Evolutionary conservation across 108 stramenopile species (phyloP), one percentile per base, ranked within the genome.

Genomic region (Ochromonas danica): DNA sequence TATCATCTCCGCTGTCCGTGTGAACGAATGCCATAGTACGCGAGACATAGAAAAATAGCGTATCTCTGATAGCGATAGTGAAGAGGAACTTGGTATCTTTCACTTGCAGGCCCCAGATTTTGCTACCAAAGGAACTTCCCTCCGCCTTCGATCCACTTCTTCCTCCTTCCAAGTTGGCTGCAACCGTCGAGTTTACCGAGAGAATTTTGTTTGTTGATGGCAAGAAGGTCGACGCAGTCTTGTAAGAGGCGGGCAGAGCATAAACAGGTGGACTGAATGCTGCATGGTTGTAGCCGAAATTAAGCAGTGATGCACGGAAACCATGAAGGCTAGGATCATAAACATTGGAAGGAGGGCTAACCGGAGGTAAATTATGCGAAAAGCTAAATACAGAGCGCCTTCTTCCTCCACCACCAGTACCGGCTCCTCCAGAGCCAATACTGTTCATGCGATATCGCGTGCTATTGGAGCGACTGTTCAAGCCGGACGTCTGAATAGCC

Each of bases 101-200:
- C 10, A 75, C 31, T 27, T 25, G 14, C 72, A 75, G 30, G 17
- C 51, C 72, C 72, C 72, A 75, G 14, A 75, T 75, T 41, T 75
- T 75, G 10, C 10, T 45, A 22, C 67, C 67, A 17, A 40, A 40
- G 17, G 67, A 40, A 27, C 40, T 38, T 22, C 6, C 67, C 22
- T 70, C 22, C 22, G 22, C 67, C 6, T 6, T 14, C 22, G 41
- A 40, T 14, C 22, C 22, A 70, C 22, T 6, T 14, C 22, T 22
- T 14, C 14, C 14, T 14, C 22, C 22, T 51, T 51, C 45, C 6
- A 51, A 22, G 6, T 51, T 6, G n/a, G n/a, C n/a, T n/a, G n/a
- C n/a, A n/a, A n/a, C n/a, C n/a, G n/a, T n/a, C n/a, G n/a, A n/a
- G n/a, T n/a, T n/a, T n/a, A n/a, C n/a, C n/a, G n/a, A n/a, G n/a